Evolutionary conservation across 2,329 filamentous ascomycete genomes (phyloP), one percentile per base, ranked within the genome.

Genomic region (Fusarium tupiense): DNA sequence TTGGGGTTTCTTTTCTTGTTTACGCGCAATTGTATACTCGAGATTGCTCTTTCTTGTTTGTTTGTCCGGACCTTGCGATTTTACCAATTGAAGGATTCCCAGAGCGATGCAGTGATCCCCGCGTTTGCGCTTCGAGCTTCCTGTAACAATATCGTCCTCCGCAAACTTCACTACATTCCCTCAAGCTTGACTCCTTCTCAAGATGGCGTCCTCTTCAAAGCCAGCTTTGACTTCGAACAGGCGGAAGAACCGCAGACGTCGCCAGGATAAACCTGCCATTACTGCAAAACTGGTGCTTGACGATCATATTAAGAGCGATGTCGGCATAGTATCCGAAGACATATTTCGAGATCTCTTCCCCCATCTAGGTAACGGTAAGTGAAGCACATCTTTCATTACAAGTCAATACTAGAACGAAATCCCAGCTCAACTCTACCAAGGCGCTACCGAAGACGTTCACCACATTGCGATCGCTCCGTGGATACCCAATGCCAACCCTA

Each of bases 321-420:
- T 95, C 71, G 96, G 95, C 72, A 89, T 96, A 73, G 84, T 98
- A 61, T 98, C 96, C 19, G 92, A 94, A 78, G 94, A 98, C 82
- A 87, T 99, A 59, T 94, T 95, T 78, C 86, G 88, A 53, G 93
- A 97, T 80, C 88, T 98, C 59, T 95, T 97, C 84, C 91, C 93
- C 71, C 85, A 90, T 77, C 79, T 88, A 76, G 83, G 84, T 75
- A 78, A 86, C 79, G 82, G 89, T 91, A 81, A 82, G 88, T 86
- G 31, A 40, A 49, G 14, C 29, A 38, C 22, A 31, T 29, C 20
- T 37, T 35, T 43, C 43, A 53, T 52, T 37, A 47, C 37, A 35
- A 44, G n/a, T n/a, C 11, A 24, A 46, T 43, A 52, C 58, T 37
- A 61, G 57, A 56, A 64, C 62, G 26, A 66, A 69, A 38, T 54